A percentile compares a stretch with the other conserved stretches of the same genome.
Evolutionary conservation across 2,329 filamentous ascomycete genomes (phyloP).

Genomic region (Aspergillus costaricaensis): DNA sequence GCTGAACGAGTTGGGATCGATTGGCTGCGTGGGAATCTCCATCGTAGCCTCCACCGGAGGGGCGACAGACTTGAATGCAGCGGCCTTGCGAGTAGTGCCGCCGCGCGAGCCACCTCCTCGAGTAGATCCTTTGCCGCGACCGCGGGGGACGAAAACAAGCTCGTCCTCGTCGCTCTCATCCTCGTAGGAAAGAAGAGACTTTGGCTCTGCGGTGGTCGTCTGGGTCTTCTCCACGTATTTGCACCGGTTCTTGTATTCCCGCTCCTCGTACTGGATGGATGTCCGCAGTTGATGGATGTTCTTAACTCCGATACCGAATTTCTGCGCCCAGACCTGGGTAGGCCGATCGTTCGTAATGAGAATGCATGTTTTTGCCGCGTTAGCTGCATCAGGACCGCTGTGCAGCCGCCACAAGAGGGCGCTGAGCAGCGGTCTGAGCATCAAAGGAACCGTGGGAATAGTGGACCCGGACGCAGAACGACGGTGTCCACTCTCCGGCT

Average conservation of each 20-base stretch:
- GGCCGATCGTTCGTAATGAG: slow-evolving; percentile 48
- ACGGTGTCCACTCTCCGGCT: slow-evolving; percentile 29
- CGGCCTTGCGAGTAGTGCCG: slow-evolving; percentile 33
- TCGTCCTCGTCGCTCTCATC: slow-evolving; percentile 53
- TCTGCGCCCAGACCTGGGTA: slow-evolving; percentile 49
- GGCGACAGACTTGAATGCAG: slow-evolving; percentile 26
- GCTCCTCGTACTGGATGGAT: slow-evolving; percentile 50
- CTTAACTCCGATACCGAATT: slow-evolving; percentile 50
- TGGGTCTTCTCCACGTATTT: slow-evolving; percentile 49
- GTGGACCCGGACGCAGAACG: slow-evolving; percentile 36
- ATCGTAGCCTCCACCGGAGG: slow-evolving; percentile 34
- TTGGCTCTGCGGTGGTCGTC: slow-evolving; percentile 37
- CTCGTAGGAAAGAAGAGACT: slow-evolving; percentile 49
- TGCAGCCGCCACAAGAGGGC: slow-evolving; percentile 50
- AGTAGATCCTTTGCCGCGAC: slow-evolving; percentile 38
- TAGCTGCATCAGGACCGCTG: slow-evolving; percentile 34
- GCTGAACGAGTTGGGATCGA: slow-evolving; percentile 52
- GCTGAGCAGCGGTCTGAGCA: slow-evolving; percentile 47
- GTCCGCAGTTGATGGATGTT: slow-evolving; percentile 52
- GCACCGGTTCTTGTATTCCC: slow-evolving; percentile 48
- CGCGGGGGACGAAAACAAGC: slow-evolving; percentile 49
- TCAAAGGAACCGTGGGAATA: slow-evolving; percentile 42
- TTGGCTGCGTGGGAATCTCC: slow-evolving; percentile 49
- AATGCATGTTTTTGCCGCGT: slow-evolving; percentile 41
- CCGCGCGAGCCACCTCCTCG: slow-evolving; percentile 30